A percentile compares a stretch with the other conserved stretches of the same genome.
These are phyloP conservation scores for Flaveria linearis DNA, from an alignment of 129 eudicot species.

Conservation along the genomic window DNA sequence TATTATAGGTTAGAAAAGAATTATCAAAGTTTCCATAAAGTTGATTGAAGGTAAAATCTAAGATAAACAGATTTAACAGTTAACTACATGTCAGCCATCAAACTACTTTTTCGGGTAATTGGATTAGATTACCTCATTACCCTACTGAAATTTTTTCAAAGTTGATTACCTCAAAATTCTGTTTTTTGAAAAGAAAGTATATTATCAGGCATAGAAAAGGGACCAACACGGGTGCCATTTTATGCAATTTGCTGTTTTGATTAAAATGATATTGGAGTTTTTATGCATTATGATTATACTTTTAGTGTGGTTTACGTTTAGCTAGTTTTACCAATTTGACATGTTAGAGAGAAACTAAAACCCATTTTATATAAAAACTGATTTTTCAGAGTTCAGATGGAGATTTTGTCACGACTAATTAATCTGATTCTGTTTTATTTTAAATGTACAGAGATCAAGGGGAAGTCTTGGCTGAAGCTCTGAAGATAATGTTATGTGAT, in stretches of 20 bases:
- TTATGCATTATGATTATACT: conserved; percentile 14
- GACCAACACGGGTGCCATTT: no score
- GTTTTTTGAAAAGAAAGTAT: neutral
- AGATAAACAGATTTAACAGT: neutral
- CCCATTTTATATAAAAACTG: neutral
- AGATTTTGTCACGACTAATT: neutral
- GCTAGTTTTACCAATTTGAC: neutral
- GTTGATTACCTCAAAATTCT: neutral
- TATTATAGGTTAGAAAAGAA: neutral
- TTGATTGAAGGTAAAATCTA: neutral
- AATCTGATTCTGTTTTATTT: neutral
- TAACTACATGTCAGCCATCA: neutral
- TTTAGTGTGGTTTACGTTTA: neutral
- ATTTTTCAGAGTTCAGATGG: neutral
- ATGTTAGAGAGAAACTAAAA: conserved; percentile 16
- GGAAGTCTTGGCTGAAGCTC: conserved; percentile 79
- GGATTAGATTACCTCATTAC: neutral
- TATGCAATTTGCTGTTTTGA: no score
- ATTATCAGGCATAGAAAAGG: neutral
- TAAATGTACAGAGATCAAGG: conserved; percentile 69
- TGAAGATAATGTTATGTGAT: conserved; percentile 89
- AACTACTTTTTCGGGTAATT: neutral
- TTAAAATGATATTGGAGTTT: neutral
- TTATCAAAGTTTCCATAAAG: neutral
- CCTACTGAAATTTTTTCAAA: neutral